These are phyloP conservation scores for Cardamine chenopodiifolia DNA, from an alignment of 345 rosid genomes.

Conservation along the genomic window DNA sequence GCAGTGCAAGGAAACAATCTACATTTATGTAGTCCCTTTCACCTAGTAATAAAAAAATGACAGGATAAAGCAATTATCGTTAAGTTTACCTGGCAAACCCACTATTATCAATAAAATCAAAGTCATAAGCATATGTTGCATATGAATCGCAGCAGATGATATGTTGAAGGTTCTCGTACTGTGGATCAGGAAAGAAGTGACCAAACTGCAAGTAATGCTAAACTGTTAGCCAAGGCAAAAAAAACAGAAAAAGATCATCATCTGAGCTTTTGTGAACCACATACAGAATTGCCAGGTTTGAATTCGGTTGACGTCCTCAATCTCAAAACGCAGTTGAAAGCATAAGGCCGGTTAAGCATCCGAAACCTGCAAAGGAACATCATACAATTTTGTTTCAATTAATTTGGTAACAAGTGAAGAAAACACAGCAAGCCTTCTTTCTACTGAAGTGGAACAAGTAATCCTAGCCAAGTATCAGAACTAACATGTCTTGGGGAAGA, in stretches of 20 bases:
- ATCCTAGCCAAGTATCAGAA: conserved; percentile 25
- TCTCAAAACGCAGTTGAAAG: conserved; percentile 89
- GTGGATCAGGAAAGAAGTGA: conserved; percentile 98
- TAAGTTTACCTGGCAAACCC: conserved; percentile 83
- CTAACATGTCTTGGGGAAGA: conserved; percentile 99
- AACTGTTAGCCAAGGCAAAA: conserved; percentile 28
- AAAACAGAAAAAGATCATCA: neutral
- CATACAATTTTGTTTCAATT: conserved; percentile 8
- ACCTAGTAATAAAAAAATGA: neutral
- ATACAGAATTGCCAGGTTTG: conserved; percentile 83
- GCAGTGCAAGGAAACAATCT: neutral
- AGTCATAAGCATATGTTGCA: conserved; percentile 97
- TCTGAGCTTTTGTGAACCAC: conserved; percentile 41
- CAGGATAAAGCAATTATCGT: conserved; percentile 3
- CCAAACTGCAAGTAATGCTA: conserved; percentile 70
- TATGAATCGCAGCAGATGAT: conserved; percentile 94
- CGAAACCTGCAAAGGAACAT: conserved; percentile 64
- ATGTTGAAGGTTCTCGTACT: conserved; percentile 95
- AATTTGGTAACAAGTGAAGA: conserved; percentile 6
- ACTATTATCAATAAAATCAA: conserved; percentile 68
- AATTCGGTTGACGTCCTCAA: conserved; percentile 93
- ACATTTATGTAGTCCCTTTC: too few relatives aligned
- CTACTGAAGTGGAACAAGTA: neutral
- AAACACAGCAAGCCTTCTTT: conserved; percentile 14
- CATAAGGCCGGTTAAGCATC: conserved; percentile 93